Percentiles rank a stretch among this genome's conserved stretches.
Conservation (phyloP, 495 filamentous ascomycete species). For the Penicillium lividum region DNA sequence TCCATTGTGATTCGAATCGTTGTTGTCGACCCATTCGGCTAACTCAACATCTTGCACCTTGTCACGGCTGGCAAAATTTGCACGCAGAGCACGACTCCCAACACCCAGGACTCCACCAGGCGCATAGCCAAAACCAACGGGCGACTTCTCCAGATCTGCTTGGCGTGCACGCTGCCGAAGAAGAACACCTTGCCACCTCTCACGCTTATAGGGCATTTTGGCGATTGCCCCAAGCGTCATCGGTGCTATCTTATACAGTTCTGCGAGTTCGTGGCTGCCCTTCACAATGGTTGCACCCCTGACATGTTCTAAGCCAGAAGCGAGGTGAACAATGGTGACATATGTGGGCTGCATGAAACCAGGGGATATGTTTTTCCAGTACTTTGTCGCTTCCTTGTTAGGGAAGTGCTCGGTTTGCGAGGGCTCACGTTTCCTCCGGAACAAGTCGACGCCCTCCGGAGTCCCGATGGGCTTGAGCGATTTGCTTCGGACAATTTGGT, state of each 20-base stretch:
- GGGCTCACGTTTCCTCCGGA: slow-evolving; percentile 23
- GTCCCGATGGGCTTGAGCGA: slow-evolving; percentile 33
- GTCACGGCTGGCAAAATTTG: background rate
- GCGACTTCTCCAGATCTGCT: slow-evolving; percentile 9
- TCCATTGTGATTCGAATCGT: background rate
- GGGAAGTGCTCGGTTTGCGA: slow-evolving; percentile 26
- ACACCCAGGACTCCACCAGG: slow-evolving; percentile 19
- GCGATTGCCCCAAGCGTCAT: slow-evolving; percentile 52
- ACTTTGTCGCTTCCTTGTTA: slow-evolving; percentile 26
- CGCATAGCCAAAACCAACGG: slow-evolving; percentile 13
- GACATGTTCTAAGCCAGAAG: slow-evolving; percentile 45
- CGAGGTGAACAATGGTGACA: slow-evolving; percentile 55
- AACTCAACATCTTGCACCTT: background rate
- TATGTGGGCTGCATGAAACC: slow-evolving; percentile 53
- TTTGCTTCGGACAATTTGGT: slow-evolving; percentile 32
- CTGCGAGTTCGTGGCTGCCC: slow-evolving; percentile 31
- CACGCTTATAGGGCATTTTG: slow-evolving; percentile 53
- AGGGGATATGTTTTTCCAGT: slow-evolving; percentile 42
- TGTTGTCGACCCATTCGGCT: background rate
- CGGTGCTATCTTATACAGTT: slow-evolving; percentile 44
- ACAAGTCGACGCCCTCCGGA: slow-evolving; percentile 30
- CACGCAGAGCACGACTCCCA: background rate
- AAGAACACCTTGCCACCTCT: slow-evolving; percentile 42
- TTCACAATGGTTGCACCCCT: slow-evolving; percentile 37
- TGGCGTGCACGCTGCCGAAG: slow-evolving; percentile 29